Evolutionary conservation across 78 protist genomes (phyloP).

Genomic region (Monosiga brevicollis): DNA sequence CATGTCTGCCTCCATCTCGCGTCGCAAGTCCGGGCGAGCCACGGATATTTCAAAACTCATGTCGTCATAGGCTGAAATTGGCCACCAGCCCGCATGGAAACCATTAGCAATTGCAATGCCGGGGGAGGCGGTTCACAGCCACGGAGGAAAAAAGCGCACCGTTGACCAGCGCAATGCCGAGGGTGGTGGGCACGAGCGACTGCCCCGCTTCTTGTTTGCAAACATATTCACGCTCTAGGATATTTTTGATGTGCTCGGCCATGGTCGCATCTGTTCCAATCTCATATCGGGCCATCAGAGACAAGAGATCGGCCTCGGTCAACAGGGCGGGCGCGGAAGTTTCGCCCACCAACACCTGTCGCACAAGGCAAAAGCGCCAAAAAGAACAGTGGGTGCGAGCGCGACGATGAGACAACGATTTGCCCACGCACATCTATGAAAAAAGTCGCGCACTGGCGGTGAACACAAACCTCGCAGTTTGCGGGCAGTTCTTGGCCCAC

Average conservation of each 20-base stretch:
- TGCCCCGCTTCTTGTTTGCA: too few relatives aligned
- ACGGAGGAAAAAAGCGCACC: too few relatives aligned
- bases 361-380: too few relatives aligned
- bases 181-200: slow-evolving; percentile 49
- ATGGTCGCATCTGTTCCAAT: slow-evolving; percentile 99
- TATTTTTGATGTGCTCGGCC: slow-evolving; percentile 86
- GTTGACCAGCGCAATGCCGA: slow-evolving; percentile 81
- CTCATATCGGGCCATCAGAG: slow-evolving; percentile 86
- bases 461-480: too few relatives aligned
- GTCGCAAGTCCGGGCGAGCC: neutral
- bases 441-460: too few relatives aligned
- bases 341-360: slow-evolving; percentile 47
- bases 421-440: too few relatives aligned
- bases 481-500: too few relatives aligned
- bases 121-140: too few relatives aligned
- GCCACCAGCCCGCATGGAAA: too few relatives aligned
- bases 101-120: too few relatives aligned
- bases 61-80: neutral
- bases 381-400: too few relatives aligned
- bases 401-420: too few relatives aligned
- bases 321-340: slow-evolving; percentile 87
- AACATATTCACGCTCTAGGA: slow-evolving; percentile 78
- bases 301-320: slow-evolving; percentile 89
- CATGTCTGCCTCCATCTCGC: slow-evolving; percentile 40
- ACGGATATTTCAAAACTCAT: neutral